These are phyloP conservation scores for Phytophthora hibernalis DNA, from an alignment of 352 stramenopile species.

Conservation along the genomic window DNA sequence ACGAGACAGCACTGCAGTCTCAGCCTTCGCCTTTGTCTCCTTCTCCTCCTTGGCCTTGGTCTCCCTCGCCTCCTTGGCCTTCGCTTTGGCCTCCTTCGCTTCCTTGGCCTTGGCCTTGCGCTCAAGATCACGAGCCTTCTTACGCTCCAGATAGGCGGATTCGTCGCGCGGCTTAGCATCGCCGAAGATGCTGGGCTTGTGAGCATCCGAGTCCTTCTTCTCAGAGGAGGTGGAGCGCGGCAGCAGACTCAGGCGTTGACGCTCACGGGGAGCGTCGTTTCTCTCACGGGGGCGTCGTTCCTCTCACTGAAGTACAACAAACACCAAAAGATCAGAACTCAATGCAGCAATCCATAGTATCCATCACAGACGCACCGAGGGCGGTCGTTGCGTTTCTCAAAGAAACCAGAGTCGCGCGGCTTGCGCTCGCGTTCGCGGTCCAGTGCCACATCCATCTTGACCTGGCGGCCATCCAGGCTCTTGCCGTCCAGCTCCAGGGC, in stretches of 20 bases:
- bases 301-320: slow-evolving; percentile 26
- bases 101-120: slow-evolving; percentile 43
- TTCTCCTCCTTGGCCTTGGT: slow-evolving; percentile 18
- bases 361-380: slow-evolving; percentile 36
- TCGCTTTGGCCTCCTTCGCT: slow-evolving; percentile 28
- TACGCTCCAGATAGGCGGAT: slow-evolving; percentile 66
- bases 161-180: slow-evolving; percentile 89
- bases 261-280: slow-evolving; percentile 50
- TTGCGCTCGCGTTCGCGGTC: slow-evolving; percentile 61
- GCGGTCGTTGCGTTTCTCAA: slow-evolving; percentile 64
- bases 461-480: slow-evolving; percentile 42
- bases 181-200: slow-evolving; percentile 80
- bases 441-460: slow-evolving; percentile 81
- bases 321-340: background rate
- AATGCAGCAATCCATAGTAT: background rate
- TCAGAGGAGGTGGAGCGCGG: slow-evolving; percentile 61
- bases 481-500: slow-evolving; percentile 70
- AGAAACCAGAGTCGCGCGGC: slow-evolving; percentile 54
- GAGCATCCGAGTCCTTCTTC: slow-evolving; percentile 34
- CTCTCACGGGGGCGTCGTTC: slow-evolving; percentile 34
- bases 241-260: slow-evolving; percentile 63
- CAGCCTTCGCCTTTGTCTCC: slow-evolving; percentile 32
- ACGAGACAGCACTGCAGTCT: slow-evolving; percentile 15
- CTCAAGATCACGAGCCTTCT: slow-evolving; percentile 52
- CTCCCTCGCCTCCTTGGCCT: slow-evolving; percentile 19